Evolutionary conservation across 306 rosid genomes (phyloP).

Genomic region (Pyrus pyrifolia): DNA sequence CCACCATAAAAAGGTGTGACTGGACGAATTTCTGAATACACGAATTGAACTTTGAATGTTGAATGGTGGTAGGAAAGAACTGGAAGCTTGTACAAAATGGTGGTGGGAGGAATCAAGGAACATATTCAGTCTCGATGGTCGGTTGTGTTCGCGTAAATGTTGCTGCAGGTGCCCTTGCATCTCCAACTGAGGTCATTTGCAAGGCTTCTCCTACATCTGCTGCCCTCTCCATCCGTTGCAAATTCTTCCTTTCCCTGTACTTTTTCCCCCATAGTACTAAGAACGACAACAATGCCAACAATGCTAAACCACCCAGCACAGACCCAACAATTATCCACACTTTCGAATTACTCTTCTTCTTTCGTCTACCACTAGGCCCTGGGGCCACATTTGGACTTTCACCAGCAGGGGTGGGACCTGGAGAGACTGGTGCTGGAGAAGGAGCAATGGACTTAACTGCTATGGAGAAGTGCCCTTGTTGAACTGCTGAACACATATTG

Average conservation of each 20-base stretch:
- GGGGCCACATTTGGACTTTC: slow-evolving; percentile 19
- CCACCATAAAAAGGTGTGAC: slow-evolving; percentile 37
- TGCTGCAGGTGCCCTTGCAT: slow-evolving; percentile 87
- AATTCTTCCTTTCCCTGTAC: slow-evolving; percentile 50
- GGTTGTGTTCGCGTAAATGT: slow-evolving; percentile 85
- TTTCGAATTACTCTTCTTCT: slow-evolving; percentile 34
- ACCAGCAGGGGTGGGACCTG: slow-evolving; percentile 22
- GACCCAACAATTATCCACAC: slow-evolving; percentile 75
- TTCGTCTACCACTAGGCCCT: slow-evolving; percentile 13
- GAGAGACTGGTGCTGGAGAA: slow-evolving; percentile 31
- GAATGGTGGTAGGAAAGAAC: slow-evolving; percentile 19
- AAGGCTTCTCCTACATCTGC: slow-evolving; percentile 87
- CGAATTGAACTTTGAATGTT: slow-evolving; percentile 38
- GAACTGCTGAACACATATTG: slow-evolving; percentile 43
- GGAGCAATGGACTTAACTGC: slow-evolving; percentile 47
- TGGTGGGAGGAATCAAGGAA: slow-evolving; percentile 41
- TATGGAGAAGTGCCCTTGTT: slow-evolving; percentile 87
- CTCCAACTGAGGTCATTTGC: slow-evolving; percentile 72
- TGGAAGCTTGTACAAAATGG: slow-evolving; percentile 41
- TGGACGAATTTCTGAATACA: slow-evolving; percentile 42
- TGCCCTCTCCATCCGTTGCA: slow-evolving; percentile 82
- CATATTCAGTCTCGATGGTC: slow-evolving; percentile 79
- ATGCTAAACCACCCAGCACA: slow-evolving; percentile 62
- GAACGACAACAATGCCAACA: slow-evolving; percentile 40
- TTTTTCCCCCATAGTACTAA: slow-evolving; percentile 54